Evolutionary conservation across 2,329 filamentous ascomycete species (phyloP), one percentile per base, ranked within the genome.

Genomic region (Trichoderma harzianum): DNA sequence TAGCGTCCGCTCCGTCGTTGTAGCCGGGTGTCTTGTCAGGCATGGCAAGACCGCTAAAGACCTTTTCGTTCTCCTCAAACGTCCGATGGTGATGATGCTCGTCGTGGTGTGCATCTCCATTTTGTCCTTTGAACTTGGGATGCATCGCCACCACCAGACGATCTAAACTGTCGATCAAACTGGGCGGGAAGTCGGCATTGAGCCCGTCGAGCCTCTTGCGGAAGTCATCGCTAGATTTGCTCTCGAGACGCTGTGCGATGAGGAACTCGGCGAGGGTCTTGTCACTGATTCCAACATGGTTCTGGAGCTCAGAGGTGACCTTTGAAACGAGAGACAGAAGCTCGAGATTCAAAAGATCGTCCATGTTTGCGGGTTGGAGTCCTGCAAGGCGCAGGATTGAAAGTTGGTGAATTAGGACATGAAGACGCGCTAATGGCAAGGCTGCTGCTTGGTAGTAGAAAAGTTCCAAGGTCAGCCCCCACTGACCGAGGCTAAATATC

Each of bases 181-280:
- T 97, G 70, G 90, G 87, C 0, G 95, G 94, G 75, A 98, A 97
- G 30, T 88, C 94, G 74, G 92, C 93, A 70, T 92, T 93, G 82
- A 97, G 90, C 34, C 86, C 89, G 75, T 91, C 89, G 75, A 98
- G 86, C 78, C 90, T 90, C 75, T 86, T 84, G 83, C 92, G 92
- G 84, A 98, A 99, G 32, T 92, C 90, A 67, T 87, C 82, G 71
- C 93, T 85, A 32, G 87, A 88, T 66, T 86, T 87, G 84, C 90
- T 92, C 87, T 95, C 89, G 80, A 92, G 83, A 77, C 97, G 93
- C 80, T 97, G 92, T 73, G 93, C 93, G 79, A 99, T 97, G 78
- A 99, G 90, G 79, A 97, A 99, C 82, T 99, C 96, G 76, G 96
- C 95, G 30, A 99, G 90, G 6, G 94, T 97, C 83, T 97, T 98